These are phyloP conservation scores for Hemerocallis citrina DNA, from an alignment of 106 monocot genomes.

Conservation along the genomic window DNA sequence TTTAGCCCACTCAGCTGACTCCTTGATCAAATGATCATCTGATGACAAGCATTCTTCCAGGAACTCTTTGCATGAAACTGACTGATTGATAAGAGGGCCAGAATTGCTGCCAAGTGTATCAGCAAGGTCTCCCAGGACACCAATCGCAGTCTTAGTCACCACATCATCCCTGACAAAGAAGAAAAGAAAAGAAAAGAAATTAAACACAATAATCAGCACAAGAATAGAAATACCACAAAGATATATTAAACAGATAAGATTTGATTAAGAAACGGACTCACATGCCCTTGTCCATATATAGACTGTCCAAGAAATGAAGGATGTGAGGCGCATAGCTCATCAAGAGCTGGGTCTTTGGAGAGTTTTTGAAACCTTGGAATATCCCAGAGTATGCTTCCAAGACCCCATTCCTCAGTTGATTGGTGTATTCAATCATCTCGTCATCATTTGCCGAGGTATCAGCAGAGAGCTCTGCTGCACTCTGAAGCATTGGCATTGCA, in stretches of 20 bases:
- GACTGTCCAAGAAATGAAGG: slow-evolving; percentile 70
- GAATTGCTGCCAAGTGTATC: slow-evolving; percentile 83
- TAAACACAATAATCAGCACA: neutral
- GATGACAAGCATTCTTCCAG: slow-evolving; percentile 83
- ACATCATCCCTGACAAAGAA: slow-evolving; percentile 70
- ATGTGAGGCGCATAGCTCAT: slow-evolving; percentile 71
- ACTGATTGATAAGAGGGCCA: slow-evolving; percentile 72
- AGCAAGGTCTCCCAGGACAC: slow-evolving; percentile 88
- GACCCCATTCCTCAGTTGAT: slow-evolving; percentile 83
- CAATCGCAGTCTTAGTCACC: slow-evolving; percentile 76
- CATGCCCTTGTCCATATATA: slow-evolving; percentile 85
- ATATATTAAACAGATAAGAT: no score
- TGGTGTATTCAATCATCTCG: slow-evolving; percentile 90
- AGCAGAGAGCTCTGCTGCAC: slow-evolving; percentile 80
- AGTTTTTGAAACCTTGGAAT: slow-evolving; percentile 89
- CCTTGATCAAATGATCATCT: slow-evolving; percentile 79
- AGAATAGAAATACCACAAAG: no score
- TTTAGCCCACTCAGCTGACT: slow-evolving; percentile 95
- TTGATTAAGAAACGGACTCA: no score
- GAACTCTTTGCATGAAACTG: slow-evolving; percentile 71
- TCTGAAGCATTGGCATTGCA: slow-evolving; percentile 90
- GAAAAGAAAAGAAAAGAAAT: slow-evolving; percentile 7
- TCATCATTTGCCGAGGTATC: slow-evolving; percentile 47
- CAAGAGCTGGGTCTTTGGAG: slow-evolving; percentile 69
- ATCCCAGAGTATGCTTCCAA: slow-evolving; percentile 94